Evolutionary conservation across 495 filamentous ascomycete species (phyloP), one percentile per base, ranked within the genome.

Genomic region (Chaetomidium leptoderma): DNA sequence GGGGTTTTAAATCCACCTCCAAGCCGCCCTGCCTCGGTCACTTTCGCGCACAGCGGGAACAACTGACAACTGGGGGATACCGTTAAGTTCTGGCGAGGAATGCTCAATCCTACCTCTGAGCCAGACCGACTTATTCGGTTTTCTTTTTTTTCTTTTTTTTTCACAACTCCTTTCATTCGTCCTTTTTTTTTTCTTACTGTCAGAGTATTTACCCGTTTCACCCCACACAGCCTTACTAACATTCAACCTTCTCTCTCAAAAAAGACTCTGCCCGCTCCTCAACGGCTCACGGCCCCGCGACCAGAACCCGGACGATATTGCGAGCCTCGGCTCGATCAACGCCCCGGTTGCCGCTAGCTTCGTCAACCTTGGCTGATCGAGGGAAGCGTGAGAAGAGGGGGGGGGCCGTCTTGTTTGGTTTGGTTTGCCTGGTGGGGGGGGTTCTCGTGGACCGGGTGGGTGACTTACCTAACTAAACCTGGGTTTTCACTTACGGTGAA

Each of bases 261-360:
- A 37, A 76, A 90, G 89, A 68, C 87, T 95, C 63, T 97, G 91
- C 64, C 91, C 91, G 6, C 74, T 95, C 65, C 86, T 97, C 43
- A 97, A 97, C 65, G 91, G 91, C 42, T 89, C 85, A 6, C 86
- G 85, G 74, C 88, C 88, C 50, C 80, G 81, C 43, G 86, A 87
- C 58, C 87, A 90, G 49, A 74, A 73, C 51, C 73, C 73, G 10
- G 70, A 74, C 35, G 77, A 80, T 24, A 66, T 73, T 43, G 76
- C 75, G 53, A 69, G 73, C 21, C 80, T 86, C 55, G 83, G 79
- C n/a, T 76, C 76, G 33, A 79, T 77, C 43, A 70, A 71, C 24
- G 72, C 76, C 17, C 68, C 73, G 26, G 60, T 71, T 32, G 69
- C 69, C n/a, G 69, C 69, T 6, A 66, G 69, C 55, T 71, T 71